Evolutionary conservation across 352 stramenopile genomes (phyloP).

Genomic region (Aphanomyces euteiches): DNA sequence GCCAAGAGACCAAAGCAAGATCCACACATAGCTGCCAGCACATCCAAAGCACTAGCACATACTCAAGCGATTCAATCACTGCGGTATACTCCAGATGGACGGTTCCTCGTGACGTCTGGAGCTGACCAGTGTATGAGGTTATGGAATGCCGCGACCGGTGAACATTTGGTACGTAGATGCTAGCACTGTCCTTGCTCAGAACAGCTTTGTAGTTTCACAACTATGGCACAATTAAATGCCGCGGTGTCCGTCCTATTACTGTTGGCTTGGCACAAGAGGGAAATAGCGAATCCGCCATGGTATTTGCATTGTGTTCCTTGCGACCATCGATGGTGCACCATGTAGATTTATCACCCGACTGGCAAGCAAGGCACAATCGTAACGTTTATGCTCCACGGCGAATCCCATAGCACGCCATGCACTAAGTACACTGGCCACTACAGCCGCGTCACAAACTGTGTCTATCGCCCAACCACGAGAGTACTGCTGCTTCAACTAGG

Average conservation of each 20-base stretch:
- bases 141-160: slow-evolving; percentile 56
- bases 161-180: slow-evolving; percentile 38
- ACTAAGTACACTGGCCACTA: slow-evolving; percentile 53
- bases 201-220: slow-evolving; percentile 48
- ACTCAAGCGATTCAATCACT: slow-evolving; percentile 51
- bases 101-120: slow-evolving; percentile 59
- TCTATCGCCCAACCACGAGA: slow-evolving; percentile 49
- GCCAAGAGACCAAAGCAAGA: slow-evolving; percentile 37
- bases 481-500: background rate
- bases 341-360: slow-evolving; percentile 54
- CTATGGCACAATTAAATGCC: slow-evolving; percentile 44
- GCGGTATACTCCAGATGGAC: slow-evolving; percentile 57
- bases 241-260: slow-evolving; percentile 45
- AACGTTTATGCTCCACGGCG: slow-evolving; percentile 51
- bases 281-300: slow-evolving; percentile 41
- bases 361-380: slow-evolving; percentile 47
- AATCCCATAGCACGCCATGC: slow-evolving; percentile 22
- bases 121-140: slow-evolving; percentile 58
- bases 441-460: slow-evolving; percentile 51
- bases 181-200: background rate
- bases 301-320: slow-evolving; percentile 17
- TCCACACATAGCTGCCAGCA: slow-evolving; percentile 49
- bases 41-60: slow-evolving; percentile 52
- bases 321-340: background rate
- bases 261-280: slow-evolving; percentile 62